Evolutionary conservation across 2,329 filamentous ascomycete species (phyloP), one percentile per base, ranked within the genome.

Genomic region (Chrysoporthe deuterocubensis): DNA sequence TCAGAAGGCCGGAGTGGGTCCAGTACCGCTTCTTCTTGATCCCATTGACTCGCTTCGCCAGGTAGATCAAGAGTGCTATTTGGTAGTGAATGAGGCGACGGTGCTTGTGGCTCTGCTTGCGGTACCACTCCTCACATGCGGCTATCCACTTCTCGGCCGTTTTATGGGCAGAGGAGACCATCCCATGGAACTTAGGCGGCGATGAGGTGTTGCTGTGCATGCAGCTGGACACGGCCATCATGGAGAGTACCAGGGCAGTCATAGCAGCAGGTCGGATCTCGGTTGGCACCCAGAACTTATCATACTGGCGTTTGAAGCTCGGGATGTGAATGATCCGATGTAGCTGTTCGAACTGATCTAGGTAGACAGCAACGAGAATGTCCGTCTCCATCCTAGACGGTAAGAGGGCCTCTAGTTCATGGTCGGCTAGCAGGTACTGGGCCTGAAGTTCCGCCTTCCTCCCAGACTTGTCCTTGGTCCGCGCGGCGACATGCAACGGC

Each of bases 11-110:
- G 0, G 87, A 81, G 50, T 82, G 81, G 18, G 85, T 87, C 87
- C 87, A 89, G 75, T 87, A 89, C 14, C 85, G 81, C 81, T 89
- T 89, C 82, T 89, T 89, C 79, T 89, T 88, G 71, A 89, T 83
- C 2, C 84, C 86, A 76, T 89, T 89, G 71, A 89, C 84, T 42
- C 85, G 81, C 79, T 89, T 89, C 56, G 84, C 85, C 2, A 89
- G 81, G 71, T 88, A 89, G n/a, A 87, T 73, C 43, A 89, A 78
- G 71, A 87, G 89, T 14, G 82, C 81, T 18, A 89, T 83, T 74
- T 89, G 87, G 74, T 87, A 89, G 75, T 89, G 85, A 16, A 89
- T 84, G 34, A 89, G 81, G 57, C 82, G 82, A 59, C 87, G 83
- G 71, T 89, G 86, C 76, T 89, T 89, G 75, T 88, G 84, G 74